Conservation (phyloP, 2,329 filamentous ascomycete genomes). For the Fusarium udum region DNA sequence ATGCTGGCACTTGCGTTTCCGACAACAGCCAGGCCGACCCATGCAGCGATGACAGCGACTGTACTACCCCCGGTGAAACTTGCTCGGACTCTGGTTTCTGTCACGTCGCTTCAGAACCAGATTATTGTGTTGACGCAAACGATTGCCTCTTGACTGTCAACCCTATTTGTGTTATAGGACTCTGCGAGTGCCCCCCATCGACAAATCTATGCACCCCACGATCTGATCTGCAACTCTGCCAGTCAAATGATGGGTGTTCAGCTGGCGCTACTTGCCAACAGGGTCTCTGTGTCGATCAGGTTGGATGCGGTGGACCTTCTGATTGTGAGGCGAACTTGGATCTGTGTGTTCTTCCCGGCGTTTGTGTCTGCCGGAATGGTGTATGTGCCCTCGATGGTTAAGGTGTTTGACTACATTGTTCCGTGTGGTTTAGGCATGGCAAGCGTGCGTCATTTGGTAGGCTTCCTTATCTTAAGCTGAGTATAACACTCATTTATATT, state of each 20-base stretch:
- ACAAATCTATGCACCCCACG: neutral
- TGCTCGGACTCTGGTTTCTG: neutral
- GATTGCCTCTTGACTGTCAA: neutral
- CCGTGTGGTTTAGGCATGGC: fast-evolving
- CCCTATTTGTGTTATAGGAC: neutral
- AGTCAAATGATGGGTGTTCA: neutral
- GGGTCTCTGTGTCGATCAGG: neutral
- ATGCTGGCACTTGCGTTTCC: neutral
- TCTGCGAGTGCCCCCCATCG: neutral
- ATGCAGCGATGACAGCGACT: neutral
- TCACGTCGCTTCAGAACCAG: neutral
- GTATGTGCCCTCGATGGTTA: neutral
- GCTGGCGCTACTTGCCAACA: neutral
- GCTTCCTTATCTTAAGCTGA: no score
- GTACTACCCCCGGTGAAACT: neutral
- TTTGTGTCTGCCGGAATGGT: neutral
- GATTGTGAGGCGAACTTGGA: neutral
- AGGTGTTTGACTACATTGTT: neutral
- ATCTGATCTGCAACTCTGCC: neutral
- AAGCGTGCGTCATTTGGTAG: fast-evolving
- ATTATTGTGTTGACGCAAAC: fast-evolving
- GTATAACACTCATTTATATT: neutral
- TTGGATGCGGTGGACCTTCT: neutral
- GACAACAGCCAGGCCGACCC: neutral
- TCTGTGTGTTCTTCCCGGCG: neutral